Evolutionary conservation across 352 stramenopile species (phyloP).

Genomic region (Pythium folliculosum): DNA sequence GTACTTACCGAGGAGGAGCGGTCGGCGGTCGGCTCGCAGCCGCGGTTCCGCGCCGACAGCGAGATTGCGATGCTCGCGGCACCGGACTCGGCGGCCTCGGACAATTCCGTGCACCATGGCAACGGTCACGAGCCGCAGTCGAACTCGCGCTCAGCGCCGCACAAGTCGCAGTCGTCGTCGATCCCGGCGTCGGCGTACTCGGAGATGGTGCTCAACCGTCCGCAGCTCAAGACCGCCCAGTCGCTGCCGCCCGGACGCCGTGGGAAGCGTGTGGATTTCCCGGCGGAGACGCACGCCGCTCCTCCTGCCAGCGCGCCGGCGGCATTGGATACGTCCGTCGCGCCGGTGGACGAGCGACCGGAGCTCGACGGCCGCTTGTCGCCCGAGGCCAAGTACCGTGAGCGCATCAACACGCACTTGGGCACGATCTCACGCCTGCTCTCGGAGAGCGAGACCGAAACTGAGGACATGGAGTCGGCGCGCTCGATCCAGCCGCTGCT

Average conservation of each 20-base stretch:
- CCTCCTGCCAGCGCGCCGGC: conserved; percentile 2
- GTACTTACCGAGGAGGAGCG: conserved; percentile 35
- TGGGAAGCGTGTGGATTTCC: conserved; percentile 1
- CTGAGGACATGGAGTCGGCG: conserved; percentile 24
- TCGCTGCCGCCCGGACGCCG: conserved; percentile 18
- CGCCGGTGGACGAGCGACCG: not conserved
- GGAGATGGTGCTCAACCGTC: conserved; percentile 14
- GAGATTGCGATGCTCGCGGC: not conserved
- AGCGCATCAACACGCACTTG: conserved; percentile 30
- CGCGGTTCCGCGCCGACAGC: not conserved
- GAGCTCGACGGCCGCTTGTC: conserved; percentile 18
- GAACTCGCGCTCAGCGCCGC: not conserved
- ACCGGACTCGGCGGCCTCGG: not conserved
- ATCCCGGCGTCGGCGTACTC: conserved; percentile 26
- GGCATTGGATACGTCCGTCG: not conserved
- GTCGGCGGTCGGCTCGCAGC: conserved; percentile 20
- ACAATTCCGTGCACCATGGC: not conserved
- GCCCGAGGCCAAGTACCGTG: conserved; percentile 36
- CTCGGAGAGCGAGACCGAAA: conserved; percentile 28
- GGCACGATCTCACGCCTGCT: conserved; percentile 33
- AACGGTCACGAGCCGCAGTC: not conserved
- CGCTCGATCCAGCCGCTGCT: conserved; percentile 13
- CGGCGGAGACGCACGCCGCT: no score
- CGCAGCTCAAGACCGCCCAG: conserved; percentile 14
- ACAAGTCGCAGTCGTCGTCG: conserved; percentile 20